These are phyloP conservation scores for Austroboletus novae-zelandiae DNA, from an alignment of 1,284 basidiomycete genomes.

Conservation along the genomic window DNA sequence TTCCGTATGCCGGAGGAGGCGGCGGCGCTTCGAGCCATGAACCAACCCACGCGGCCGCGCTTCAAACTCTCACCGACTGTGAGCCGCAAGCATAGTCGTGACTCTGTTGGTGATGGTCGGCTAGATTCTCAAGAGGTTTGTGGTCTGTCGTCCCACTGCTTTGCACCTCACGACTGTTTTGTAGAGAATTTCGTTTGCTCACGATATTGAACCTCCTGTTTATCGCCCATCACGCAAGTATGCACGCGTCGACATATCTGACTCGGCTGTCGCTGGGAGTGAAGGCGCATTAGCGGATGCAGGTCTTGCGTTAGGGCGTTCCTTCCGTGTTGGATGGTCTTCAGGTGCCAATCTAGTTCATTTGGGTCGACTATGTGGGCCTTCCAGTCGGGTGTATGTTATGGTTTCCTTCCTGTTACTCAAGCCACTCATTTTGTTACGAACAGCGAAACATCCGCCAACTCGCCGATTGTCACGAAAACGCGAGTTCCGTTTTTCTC, in stretches of 20 bases:
- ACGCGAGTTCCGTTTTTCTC: slow-evolving; percentile 46
- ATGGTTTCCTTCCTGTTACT: slow-evolving; percentile 4
- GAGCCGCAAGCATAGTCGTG: slow-evolving; percentile 71
- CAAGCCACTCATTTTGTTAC: slow-evolving; percentile 9
- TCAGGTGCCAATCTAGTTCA: slow-evolving; percentile 77
- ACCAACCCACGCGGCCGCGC: slow-evolving; percentile 41
- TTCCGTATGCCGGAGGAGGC: slow-evolving; percentile 76
- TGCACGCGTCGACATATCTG: slow-evolving; percentile 61
- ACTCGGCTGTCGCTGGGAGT: slow-evolving; percentile 59
- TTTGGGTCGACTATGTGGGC: slow-evolving; percentile 67
- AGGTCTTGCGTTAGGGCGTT: slow-evolving; percentile 82
- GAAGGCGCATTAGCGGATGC: slow-evolving; percentile 77
- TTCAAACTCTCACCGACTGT: slow-evolving; percentile 36
- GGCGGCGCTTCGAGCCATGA: slow-evolving; percentile 52
- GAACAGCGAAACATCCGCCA: slow-evolving; percentile 50
- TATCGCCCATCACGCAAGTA: slow-evolving; percentile 72
- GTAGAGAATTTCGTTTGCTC: slow-evolving; percentile 75
- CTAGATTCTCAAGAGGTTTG: slow-evolving; percentile 64
- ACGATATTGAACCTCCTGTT: slow-evolving; percentile 60
- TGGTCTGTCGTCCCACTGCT: slow-evolving; percentile 4
- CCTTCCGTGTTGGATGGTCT: slow-evolving; percentile 91
- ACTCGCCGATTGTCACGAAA: slow-evolving; percentile 54
- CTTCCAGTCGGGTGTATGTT: slow-evolving; percentile 48
- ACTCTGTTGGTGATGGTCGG: slow-evolving; percentile 68
- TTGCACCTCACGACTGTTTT: slow-evolving; percentile 6